Evolutionary conservation across 2,329 filamentous ascomycete genomes (phyloP).

Genomic region (Chaetomiaceae sp.): DNA sequence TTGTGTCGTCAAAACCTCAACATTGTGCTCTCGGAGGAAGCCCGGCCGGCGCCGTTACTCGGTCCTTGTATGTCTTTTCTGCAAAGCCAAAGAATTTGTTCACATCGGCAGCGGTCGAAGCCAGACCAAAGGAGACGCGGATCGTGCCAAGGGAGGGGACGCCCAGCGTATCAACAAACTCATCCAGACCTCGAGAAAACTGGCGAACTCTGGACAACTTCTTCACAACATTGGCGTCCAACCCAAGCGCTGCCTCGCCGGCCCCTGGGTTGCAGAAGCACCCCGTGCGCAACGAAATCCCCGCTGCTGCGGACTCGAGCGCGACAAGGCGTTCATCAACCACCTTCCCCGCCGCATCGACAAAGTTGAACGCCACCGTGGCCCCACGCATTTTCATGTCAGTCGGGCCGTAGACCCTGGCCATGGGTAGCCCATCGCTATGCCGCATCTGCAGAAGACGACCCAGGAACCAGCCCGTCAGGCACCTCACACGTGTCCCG

Average conservation of each 20-base stretch:
- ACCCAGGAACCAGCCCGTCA: conserved; percentile 37
- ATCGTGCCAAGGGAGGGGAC: conserved; percentile 33
- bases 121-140: conserved; percentile 38
- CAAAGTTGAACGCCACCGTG: conserved; percentile 38
- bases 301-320: conserved; percentile 29
- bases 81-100: conserved; percentile 36
- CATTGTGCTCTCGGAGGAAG: conserved; percentile 1
- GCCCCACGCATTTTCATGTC: conserved; percentile 32
- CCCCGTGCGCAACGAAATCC: conserved; percentile 39
- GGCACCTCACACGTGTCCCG: conserved; percentile 32
- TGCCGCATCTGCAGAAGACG: conserved; percentile 32
- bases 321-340: conserved; percentile 38
- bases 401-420: conserved; percentile 35
- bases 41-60: conserved; percentile 11
- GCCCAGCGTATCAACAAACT: conserved; percentile 23
- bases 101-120: conserved; percentile 34
- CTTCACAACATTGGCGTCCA: conserved; percentile 24
- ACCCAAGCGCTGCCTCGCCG: conserved; percentile 33
- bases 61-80: conserved; percentile 32
- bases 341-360: conserved; percentile 32
- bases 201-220: conserved; percentile 6
- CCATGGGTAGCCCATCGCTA: conserved; percentile 33
- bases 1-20: too few species aligned
- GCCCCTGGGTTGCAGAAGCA: conserved; percentile 43
- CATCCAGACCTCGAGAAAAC: conserved; percentile 21